Evolutionary conservation across 2,329 filamentous ascomycete genomes (phyloP), one percentile per base, ranked within the genome.

Genomic region (Aspergillus sp.): DNA sequence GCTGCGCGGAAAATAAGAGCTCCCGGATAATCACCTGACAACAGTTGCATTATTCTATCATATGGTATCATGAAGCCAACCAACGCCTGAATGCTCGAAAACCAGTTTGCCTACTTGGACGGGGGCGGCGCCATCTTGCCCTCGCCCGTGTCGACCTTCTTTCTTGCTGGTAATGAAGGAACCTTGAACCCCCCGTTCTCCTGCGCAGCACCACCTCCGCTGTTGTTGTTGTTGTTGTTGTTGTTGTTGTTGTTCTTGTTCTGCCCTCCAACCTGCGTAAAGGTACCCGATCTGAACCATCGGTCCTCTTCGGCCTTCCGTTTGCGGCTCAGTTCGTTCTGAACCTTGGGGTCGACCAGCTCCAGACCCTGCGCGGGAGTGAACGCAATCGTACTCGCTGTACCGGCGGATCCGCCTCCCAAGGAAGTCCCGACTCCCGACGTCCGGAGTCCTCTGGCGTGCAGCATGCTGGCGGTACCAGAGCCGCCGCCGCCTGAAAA

Each of bases 211-310:
- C 19, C 19, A 19, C 19, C 19, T 19, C 19, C 19, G 19, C 19
- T 19, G 19, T 19, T 19, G 8, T 32, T 32, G 30, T 32, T 32
- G 5, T 70, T 63, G 55, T 54, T 55, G 1, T 51, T 52, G 43
- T 53, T 53, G 41, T 50, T 50, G 44, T 52, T 61, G 47, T 67
- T 61, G 39, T 54, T 56, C 12, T 39, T 39, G 19, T 39, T 39
- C 36, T 28, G 19, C 5, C 36, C 36, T 7, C 82, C 82, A 47
- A 94, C 79, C 66, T 96, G 90, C 6, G 93, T 96, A 62, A 98
- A 98, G 0, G 88, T 90, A n/a, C 93, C 93, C 41, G 88, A 87
- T 68, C 93, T 94, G 74, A 98, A 98, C 85, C 89, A 98, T 34
- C 88, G 77, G 63, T 97, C 91, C 64, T 95, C 88, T 53, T 97